Conservation (phyloP, 106 monocot species). For the Dendrobium officinale region DNA sequence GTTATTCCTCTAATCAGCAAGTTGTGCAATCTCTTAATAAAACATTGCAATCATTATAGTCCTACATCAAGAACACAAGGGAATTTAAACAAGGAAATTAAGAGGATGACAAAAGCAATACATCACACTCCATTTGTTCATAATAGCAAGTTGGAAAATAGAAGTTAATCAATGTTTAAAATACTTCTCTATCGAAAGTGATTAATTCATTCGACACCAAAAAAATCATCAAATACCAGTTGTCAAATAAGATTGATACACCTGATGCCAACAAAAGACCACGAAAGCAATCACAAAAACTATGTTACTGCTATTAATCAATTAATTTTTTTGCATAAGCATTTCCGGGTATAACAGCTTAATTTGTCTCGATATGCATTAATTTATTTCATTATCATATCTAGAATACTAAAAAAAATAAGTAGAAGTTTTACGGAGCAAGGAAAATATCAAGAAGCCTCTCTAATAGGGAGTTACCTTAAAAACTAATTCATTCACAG, state of each 20-base stretch:
- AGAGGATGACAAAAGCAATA: background rate
- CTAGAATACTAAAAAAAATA: background rate
- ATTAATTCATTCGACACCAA: background rate
- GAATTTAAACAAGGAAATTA: background rate
- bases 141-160: background rate
- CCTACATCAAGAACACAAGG: background rate
- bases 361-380: background rate
- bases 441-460: background rate
- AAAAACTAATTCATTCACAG: slow-evolving; percentile 66
- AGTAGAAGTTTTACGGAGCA: background rate
- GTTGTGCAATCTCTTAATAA: too few relatives aligned
- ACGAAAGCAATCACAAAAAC: background rate
- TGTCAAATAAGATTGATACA: background rate
- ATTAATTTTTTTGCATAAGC: background rate
- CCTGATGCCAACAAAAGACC: background rate
- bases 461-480: slow-evolving; percentile 42
- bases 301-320: background rate
- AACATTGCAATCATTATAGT: too few relatives aligned
- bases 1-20: too few relatives aligned
- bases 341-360: background rate
- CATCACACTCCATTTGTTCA: background rate
- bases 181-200: background rate
- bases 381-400: slow-evolving; percentile 2
- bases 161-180: background rate
- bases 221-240: background rate